These are phyloP conservation scores for Fonsecaea monophora DNA, from an alignment of 2,329 filamentous ascomycete species.

Conservation along the genomic window DNA sequence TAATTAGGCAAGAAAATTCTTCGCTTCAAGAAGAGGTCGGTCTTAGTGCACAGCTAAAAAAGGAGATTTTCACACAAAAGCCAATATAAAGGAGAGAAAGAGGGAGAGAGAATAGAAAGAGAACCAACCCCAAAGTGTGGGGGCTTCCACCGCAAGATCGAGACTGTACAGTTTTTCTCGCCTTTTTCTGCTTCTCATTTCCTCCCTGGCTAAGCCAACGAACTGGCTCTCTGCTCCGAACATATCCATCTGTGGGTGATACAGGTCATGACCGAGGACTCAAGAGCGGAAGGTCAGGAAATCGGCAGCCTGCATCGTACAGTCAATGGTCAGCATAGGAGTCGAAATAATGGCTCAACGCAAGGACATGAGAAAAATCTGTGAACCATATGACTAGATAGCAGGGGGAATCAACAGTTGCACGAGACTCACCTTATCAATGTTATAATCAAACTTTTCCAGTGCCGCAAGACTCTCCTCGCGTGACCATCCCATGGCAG, in stretches of 20 bases:
- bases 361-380: neutral
- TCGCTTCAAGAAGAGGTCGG: no score
- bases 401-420: neutral
- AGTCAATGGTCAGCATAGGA: slow-evolving; percentile 7
- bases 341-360: neutral
- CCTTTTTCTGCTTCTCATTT: no score
- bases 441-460: slow-evolving; percentile 95
- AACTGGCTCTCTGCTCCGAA: neutral
- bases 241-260: neutral
- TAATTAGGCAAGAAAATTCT: no score
- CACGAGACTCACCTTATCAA: slow-evolving; percentile 77
- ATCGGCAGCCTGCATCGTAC: slow-evolving; percentile 41
- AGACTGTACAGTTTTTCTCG: no score
- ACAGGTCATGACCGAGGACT: neutral
- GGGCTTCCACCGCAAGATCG: no score
- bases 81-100: no score
- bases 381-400: neutral
- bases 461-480: slow-evolving; percentile 76
- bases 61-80: no score
- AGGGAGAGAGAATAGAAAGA: no score
- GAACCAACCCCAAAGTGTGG: no score
- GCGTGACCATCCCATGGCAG: slow-evolving; percentile 84
- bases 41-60: no score
- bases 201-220: no score
- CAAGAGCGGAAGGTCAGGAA: slow-evolving; percentile 40